Conservation (phyloP, 148 eudicot genomes). For the Talinum fruticosum region DNA sequence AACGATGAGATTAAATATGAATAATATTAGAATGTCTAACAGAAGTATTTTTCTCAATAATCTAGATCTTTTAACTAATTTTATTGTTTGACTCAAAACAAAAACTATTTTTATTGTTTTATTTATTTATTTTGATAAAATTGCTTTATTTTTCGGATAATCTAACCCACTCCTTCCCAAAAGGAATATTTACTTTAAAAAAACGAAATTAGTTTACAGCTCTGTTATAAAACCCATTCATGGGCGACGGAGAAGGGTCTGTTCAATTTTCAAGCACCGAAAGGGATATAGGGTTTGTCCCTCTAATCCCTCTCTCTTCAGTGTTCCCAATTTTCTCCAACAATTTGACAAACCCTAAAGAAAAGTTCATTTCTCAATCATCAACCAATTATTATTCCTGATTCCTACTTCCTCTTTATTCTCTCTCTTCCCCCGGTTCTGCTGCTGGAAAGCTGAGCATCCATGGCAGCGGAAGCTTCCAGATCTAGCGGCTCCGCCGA, state of each 20-base stretch:
- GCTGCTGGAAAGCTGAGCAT: not conserved
- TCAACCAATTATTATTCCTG: not conserved
- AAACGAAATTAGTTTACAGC: not conserved
- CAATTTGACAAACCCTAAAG: not conserved
- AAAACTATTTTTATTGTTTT: too few relatives aligned
- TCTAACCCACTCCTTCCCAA: constrained; percentile 2
- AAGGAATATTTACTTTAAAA: not conserved
- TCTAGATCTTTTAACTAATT: too few relatives aligned
- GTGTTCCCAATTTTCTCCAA: not conserved
- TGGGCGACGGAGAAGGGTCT: not conserved
- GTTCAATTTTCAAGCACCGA: constrained; percentile 13
- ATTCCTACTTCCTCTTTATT: not conserved
- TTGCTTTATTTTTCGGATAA: not conserved
- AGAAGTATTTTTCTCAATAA: too few relatives aligned
- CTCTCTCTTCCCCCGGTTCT: constrained; percentile 2
- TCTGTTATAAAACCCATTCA: not conserved
- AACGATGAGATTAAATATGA: too few relatives aligned
- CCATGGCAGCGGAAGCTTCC: constrained; percentile 41
- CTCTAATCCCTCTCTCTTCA: not conserved
- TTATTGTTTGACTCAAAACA: too few relatives aligned
- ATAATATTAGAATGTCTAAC: too few relatives aligned
- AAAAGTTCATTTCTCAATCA: not conserved
- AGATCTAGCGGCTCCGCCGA: constrained; percentile 43
- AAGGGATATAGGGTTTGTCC: constrained; percentile 24
- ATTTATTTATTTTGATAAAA: too few relatives aligned